Conservation (phyloP, 257 asterid genomes). For the Anisodus acutangulus region DNA sequence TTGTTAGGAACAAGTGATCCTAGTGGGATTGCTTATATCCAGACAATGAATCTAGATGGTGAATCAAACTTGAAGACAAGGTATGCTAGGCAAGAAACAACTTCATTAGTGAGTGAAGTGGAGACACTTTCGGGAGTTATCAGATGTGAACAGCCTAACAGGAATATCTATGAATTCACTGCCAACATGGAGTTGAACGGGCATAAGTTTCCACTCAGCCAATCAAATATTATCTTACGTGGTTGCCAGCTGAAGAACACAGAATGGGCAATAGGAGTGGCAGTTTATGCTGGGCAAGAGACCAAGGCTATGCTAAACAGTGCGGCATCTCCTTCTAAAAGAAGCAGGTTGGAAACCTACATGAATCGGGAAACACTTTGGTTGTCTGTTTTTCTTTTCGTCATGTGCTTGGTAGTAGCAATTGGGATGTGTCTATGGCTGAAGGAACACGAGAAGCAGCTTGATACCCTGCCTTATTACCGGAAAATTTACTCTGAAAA, state of each 20-base stretch:
- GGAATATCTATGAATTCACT: slow-evolving; percentile 94
- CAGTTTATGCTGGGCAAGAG: slow-evolving; percentile 96
- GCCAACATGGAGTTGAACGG: slow-evolving; percentile 88
- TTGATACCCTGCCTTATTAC: slow-evolving; percentile 85
- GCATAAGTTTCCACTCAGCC: slow-evolving; percentile 76
- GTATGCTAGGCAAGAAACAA: slow-evolving; percentile 98
- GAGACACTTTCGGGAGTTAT: slow-evolving; percentile 65
- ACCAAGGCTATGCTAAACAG: slow-evolving; percentile 98
- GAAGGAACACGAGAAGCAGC: slow-evolving; percentile 61
- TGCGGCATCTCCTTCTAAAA: slow-evolving; percentile 84
- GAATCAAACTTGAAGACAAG: slow-evolving; percentile 98
- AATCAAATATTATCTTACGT: slow-evolving; percentile 90
- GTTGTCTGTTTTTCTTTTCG: slow-evolving; percentile 83
- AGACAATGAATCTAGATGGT: slow-evolving; percentile 98
- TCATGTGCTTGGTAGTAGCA: slow-evolving; percentile 89
- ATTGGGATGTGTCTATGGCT: slow-evolving; percentile 93
- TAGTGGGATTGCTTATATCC: slow-evolving; percentile 94
- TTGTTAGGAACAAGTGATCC: slow-evolving; percentile 92
- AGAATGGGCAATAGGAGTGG: slow-evolving; percentile 92
- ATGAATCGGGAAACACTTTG: slow-evolving; percentile 96
- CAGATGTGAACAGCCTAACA: slow-evolving; percentile 94
- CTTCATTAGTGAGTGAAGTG: slow-evolving; percentile 66
- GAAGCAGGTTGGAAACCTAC: slow-evolving; percentile 94
- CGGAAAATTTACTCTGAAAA: slow-evolving; percentile 65
- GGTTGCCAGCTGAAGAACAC: slow-evolving; percentile 99